These are phyloP conservation scores for Xylariaceae sp. DNA, from an alignment of 2,329 filamentous ascomycete genomes.

Conservation along the genomic window DNA sequence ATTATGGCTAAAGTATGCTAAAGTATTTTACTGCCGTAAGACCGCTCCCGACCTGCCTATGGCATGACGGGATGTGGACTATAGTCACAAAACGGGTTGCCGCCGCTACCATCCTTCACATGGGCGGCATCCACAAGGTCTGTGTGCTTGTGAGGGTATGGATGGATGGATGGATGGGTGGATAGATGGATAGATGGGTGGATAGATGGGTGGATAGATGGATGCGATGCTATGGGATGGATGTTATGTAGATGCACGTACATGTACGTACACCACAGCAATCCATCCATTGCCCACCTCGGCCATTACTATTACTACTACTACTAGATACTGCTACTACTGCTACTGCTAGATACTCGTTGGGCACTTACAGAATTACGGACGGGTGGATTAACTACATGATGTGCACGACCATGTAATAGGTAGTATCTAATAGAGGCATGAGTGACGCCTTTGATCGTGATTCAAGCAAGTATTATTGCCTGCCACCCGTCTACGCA, in stretches of 20 bases:
- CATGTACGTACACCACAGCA: slow-evolving; percentile 2
- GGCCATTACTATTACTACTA: background rate
- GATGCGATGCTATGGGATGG: background rate
- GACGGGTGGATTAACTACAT: too few species aligned
- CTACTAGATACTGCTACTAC: background rate
- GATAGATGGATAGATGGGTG: too few species aligned
- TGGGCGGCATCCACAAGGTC: slow-evolving; percentile 9
- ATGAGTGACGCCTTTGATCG: too few species aligned
- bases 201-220: too few species aligned
- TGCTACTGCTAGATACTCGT: too few species aligned
- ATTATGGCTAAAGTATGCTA: background rate
- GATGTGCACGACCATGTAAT: too few species aligned
- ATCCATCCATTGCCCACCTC: background rate
- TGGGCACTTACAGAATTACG: too few species aligned
- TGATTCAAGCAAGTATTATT: too few species aligned
- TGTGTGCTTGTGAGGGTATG: background rate
- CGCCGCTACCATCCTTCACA: slow-evolving; percentile 11
- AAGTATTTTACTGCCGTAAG: slow-evolving; percentile 12
- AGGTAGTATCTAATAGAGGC: too few species aligned
- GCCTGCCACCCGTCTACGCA: too few species aligned
- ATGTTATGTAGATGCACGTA: slow-evolving; percentile 13
- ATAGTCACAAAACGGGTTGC: slow-evolving; percentile 17
- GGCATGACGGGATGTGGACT: slow-evolving; percentile 7
- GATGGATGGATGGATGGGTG: too few species aligned
- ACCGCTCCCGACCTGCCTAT: background rate